phyloP scores from a whole-genome alignment of 805 yeast species.

The Scheffersomyces lignosus region DNA sequence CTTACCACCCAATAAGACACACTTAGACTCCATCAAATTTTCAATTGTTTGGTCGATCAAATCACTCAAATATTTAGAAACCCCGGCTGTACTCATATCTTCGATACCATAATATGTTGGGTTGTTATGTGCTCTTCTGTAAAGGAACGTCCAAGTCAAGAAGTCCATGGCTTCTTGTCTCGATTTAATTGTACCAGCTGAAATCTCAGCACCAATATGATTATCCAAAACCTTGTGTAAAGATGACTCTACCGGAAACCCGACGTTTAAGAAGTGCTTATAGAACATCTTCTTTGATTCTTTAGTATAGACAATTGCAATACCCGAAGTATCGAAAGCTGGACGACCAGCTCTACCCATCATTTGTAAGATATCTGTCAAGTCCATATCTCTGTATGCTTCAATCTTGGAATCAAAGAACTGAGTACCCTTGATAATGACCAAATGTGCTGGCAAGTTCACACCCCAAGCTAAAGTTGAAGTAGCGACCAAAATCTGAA shows the following conservation, averaged over 20 bases:
- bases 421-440: slow-evolving; percentile 75
- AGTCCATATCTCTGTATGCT: slow-evolving; percentile 76
- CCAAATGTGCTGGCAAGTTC: slow-evolving; percentile 77
- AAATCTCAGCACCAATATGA: slow-evolving; percentile 79
- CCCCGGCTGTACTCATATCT: slow-evolving; percentile 56
- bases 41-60: slow-evolving; percentile 70
- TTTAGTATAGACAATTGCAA: slow-evolving; percentile 72
- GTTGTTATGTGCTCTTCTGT: slow-evolving; percentile 71
- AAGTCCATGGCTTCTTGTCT: slow-evolving; percentile 74
- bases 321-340: slow-evolving; percentile 76
- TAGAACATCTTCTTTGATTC: slow-evolving; percentile 74
- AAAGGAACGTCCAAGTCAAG: slow-evolving; percentile 73
- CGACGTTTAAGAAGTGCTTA: slow-evolving; percentile 74
- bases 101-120: slow-evolving; percentile 77
- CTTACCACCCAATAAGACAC: slow-evolving; percentile 54
- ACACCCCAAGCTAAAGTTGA: slow-evolving; percentile 91
- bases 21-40: slow-evolving; percentile 68
- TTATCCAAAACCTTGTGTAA: slow-evolving; percentile 74
- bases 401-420: slow-evolving; percentile 63
- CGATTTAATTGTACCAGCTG: slow-evolving; percentile 63
- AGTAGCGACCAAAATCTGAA: slow-evolving; percentile 74
- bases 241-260: slow-evolving; percentile 82
- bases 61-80: slow-evolving; percentile 55
- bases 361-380: slow-evolving; percentile 77
- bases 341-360: slow-evolving; percentile 83